phyloP scores from a whole-genome alignment of 768 basidiomycete species.

The Tephrocybe sp. region DNA sequence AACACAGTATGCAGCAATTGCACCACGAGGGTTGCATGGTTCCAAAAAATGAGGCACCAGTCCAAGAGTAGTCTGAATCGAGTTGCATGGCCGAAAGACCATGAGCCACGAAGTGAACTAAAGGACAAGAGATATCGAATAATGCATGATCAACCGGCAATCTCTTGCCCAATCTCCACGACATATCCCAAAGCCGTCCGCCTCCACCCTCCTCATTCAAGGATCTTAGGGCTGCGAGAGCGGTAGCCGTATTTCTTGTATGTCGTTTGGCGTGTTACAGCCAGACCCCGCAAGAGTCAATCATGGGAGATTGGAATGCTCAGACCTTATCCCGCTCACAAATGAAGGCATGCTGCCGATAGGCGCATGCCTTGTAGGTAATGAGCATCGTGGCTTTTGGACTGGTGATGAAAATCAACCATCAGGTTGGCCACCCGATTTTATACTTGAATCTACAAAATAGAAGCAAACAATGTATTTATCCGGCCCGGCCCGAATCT shows the following conservation, averaged over 20 bases:
- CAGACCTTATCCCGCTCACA: constrained; percentile 72
- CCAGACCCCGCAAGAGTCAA: constrained; percentile 52
- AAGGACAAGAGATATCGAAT: constrained; percentile 32
- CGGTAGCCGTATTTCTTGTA: constrained; percentile 50
- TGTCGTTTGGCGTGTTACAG: constrained; percentile 47
- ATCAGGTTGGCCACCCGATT: not conserved
- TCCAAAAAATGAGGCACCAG: constrained; percentile 37
- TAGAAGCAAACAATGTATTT: not conserved
- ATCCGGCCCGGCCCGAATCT: no score
- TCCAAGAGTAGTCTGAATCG: constrained; percentile 64
- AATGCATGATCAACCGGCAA: constrained; percentile 15
- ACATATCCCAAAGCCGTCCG: constrained; percentile 40
- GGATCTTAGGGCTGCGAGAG: constrained; percentile 40
- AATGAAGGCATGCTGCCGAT: constrained; percentile 25
- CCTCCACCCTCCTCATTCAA: constrained; percentile 28
- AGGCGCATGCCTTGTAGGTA: constrained; percentile 35
- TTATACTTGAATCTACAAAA: not conserved
- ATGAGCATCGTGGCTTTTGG: constrained; percentile 62
- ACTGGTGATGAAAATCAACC: constrained; percentile 18
- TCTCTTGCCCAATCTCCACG: constrained; percentile 42
- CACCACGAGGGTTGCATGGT: constrained; percentile 11
- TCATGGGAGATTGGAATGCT: constrained; percentile 53
- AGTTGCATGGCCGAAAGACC: constrained; percentile 39
- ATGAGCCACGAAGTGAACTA: constrained; percentile 55
- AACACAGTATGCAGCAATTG: no score